phyloP scores from a whole-genome alignment of 208 protist genomes.

The Phytomonas sp. region DNA sequence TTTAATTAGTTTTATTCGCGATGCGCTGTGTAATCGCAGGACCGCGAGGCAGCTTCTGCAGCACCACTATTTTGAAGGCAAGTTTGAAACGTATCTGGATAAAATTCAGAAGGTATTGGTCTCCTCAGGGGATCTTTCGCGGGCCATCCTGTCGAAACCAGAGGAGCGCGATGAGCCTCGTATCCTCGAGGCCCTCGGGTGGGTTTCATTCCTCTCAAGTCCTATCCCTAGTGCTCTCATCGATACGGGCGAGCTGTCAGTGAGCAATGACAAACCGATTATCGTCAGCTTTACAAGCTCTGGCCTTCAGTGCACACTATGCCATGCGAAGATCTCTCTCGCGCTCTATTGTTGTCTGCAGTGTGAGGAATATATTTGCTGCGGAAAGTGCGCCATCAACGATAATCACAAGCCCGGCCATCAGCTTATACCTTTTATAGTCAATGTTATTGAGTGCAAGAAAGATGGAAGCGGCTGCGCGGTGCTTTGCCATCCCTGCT shows the following conservation, averaged over 20 bases:
- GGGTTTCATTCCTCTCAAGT: conserved; percentile 42
- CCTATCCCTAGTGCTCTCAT: conserved; percentile 22
- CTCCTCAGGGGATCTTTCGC: conserved; percentile 25
- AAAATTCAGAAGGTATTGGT: conserved; percentile 17
- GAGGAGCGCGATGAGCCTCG: conserved; percentile 42
- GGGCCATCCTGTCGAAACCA: conserved; percentile 32
- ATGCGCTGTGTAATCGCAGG: conserved; percentile 24
- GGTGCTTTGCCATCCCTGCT: conserved; percentile 36
- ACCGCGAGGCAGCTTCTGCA: conserved; percentile 30
- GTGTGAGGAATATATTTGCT: conserved; percentile 50
- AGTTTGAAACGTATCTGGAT: conserved; percentile 11
- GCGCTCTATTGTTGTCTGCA: conserved; percentile 51
- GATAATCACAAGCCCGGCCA: conserved; percentile 52
- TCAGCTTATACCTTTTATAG: conserved; percentile 44
- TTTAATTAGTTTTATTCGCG: conserved; percentile 47
- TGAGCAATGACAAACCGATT: conserved; percentile 16
- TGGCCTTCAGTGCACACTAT: conserved; percentile 51
- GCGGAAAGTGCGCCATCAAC: conserved; percentile 65
- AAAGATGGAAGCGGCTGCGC: conserved; percentile 23
- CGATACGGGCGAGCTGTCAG: conserved; percentile 8
- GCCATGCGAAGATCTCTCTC: conserved; percentile 37
- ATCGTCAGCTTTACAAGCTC: conserved; percentile 28
- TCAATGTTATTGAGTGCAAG: conserved; percentile 49
- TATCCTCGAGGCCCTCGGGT: conserved; percentile 47
- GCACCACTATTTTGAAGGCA: conserved; percentile 38